Evolutionary conservation across 176 grass and related monocot genomes (phyloP).

Genomic region (Cymbopogon citratus): DNA sequence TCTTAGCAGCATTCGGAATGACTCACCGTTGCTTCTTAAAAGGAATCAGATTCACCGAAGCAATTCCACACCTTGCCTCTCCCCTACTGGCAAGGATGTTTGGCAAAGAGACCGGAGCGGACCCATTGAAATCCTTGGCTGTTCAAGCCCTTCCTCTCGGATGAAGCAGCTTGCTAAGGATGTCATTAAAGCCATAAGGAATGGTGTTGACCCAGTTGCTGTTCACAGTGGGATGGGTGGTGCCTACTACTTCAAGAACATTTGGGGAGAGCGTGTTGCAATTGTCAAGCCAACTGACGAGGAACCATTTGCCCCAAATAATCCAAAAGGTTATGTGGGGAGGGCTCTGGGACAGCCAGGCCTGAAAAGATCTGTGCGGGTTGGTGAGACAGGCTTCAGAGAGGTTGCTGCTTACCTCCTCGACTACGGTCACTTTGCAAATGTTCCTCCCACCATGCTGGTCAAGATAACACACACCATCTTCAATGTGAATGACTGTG

Average conservation of each 20-base stretch:
- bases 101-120: conserved; percentile 56
- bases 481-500: conserved; percentile 73
- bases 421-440: conserved; percentile 68
- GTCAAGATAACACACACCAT: conserved; percentile 87
- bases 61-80: conserved; percentile 87
- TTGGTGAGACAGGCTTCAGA: conserved; percentile 89
- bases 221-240: conserved; percentile 85
- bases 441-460: conserved; percentile 80
- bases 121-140: conserved; percentile 79
- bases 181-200: conserved; percentile 63
- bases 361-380: conserved; percentile 81
- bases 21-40: conserved; percentile 75
- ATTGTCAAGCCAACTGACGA: conserved; percentile 97
- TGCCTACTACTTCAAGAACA: conserved; percentile 87
- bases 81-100: conserved; percentile 60
- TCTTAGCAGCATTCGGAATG: conserved; percentile 78
- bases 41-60: conserved; percentile 77
- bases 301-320: conserved; percentile 95
- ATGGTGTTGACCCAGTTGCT: conserved; percentile 68
- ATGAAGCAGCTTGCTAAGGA: conserved; percentile 86
- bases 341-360: conserved; percentile 81
- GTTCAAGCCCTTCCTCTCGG: conserved; percentile 50
- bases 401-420: conserved; percentile 90
- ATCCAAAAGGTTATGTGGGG: conserved; percentile 90
- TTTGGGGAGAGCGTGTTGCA: conserved; percentile 67